Evolutionary conservation across 176 grass and related monocot species (phyloP).

Genomic region (Lolium multiflorum): DNA sequence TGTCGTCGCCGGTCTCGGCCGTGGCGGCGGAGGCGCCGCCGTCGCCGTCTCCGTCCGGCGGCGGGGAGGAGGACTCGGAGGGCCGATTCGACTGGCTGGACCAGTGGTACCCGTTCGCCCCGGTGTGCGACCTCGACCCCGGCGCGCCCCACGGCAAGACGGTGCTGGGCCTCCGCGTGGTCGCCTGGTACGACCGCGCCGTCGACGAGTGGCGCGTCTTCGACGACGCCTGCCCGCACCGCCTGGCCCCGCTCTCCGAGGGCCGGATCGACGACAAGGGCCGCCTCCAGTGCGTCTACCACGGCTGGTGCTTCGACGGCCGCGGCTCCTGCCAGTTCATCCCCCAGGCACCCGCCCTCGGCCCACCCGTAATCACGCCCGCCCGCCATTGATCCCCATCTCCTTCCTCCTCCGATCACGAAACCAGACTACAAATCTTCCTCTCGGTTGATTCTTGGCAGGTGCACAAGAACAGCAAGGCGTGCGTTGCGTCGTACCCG

Average conservation of each 20-base stretch:
- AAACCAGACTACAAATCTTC: background rate
- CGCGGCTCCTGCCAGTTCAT: conserved; percentile 80
- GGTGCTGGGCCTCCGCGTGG: conserved; percentile 73
- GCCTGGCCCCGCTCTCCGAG: conserved; percentile 88
- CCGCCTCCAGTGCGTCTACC: conserved; percentile 92
- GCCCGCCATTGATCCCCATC: background rate
- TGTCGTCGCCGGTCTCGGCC: conserved; percentile 19
- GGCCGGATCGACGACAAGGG: conserved; percentile 81
- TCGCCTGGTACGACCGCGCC: conserved; percentile 79
- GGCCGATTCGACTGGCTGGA: conserved; percentile 82
- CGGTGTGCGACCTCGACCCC: conserved; percentile 83
- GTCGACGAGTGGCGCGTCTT: conserved; percentile 80
- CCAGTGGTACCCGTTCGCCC: conserved; percentile 89
- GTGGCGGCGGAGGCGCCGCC: conserved; percentile 26
- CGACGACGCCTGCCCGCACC: conserved; percentile 85
- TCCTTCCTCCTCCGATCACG: background rate
- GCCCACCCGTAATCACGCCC: conserved; percentile 41
- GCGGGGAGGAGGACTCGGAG: background rate
- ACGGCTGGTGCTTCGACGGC: conserved; percentile 99
- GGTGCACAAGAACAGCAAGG: conserved; percentile 78
- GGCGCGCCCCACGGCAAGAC: conserved; percentile 81
- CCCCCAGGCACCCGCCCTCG: conserved; percentile 77
- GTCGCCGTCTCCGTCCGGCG: background rate
- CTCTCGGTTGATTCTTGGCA: conserved; percentile 19
- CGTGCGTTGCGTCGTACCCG: conserved; percentile 82